Evolutionary conservation across 306 rosid species (phyloP), one percentile per base, ranked within the genome.

Genomic region (Carpinus fangiana): DNA sequence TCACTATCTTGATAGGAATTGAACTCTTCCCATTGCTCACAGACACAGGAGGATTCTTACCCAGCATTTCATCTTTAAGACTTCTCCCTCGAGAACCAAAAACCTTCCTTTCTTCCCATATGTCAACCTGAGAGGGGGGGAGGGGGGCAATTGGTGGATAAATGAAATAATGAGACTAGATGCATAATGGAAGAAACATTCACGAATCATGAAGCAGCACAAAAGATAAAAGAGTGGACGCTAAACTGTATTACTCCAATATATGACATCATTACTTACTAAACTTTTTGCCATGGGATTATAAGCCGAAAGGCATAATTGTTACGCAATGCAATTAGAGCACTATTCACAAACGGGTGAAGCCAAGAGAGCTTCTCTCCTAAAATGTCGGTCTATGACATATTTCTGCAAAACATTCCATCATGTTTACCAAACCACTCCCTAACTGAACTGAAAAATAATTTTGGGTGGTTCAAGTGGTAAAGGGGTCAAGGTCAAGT

Each of bases 41-140:
- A 69, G 93, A 76, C 50, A 77, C 56, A 73, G 89, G 86, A 79
- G 89, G 94, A 86, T 54, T 86, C 82, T 87, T 92, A 81, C 90
- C 90, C 89, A 85, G 85, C 84, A 94, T 73, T 82, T 89, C 96
- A 89, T 90, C 98, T 85, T 92, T 92, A 74, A 94, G 97, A 85
- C 90, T 92, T 83, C 91, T 96, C 76, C 94, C 94, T 65, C 98
- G 89, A 18, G 98, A 90, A 79, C 98, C 98, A 87, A 94, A 92
- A 87, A 94, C 98, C 86, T 94, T 93, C 79, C 98, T 86, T 79
- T 89, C 98, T 75, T 94, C 97, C 98, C 98, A 94, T 78, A 94
- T 87, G 78, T 84, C 89, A 86, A 94, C 93, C 98, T 94, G 83
- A 76, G 51, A 67, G 70, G 80, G 62, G 73, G 12, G 72, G 66